These are phyloP conservation scores for Tylopilus subfusipes DNA, from an alignment of 768 basidiomycete species.

Conservation along the genomic window DNA sequence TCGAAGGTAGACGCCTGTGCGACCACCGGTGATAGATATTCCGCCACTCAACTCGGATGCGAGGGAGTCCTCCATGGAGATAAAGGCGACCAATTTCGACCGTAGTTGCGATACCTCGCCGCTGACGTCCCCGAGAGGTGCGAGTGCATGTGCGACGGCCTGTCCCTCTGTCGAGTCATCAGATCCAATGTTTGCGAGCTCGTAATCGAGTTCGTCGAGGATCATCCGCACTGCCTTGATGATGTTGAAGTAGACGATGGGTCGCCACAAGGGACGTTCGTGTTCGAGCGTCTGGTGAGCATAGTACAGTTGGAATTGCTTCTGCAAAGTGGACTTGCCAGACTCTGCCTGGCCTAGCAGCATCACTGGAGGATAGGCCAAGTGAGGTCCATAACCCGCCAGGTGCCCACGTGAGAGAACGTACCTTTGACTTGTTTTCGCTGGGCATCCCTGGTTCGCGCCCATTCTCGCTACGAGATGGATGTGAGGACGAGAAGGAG, in stretches of 20 bases:
- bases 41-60: constrained; percentile 68
- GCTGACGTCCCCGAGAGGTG: constrained; percentile 33
- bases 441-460: constrained; percentile 43
- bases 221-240: constrained; percentile 76
- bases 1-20: constrained; percentile 63
- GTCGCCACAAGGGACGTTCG: constrained; percentile 72
- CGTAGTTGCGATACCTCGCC: constrained; percentile 52
- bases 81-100: constrained; percentile 55
- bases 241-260: constrained; percentile 81
- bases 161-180: constrained; percentile 31
- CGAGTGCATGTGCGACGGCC: constrained; percentile 30
- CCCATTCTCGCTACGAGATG: constrained; percentile 44
- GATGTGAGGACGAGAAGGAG: constrained; percentile 3
- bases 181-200: constrained; percentile 37
- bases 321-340: constrained; percentile 81
- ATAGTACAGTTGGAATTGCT: constrained; percentile 82
- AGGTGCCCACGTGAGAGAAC: not conserved
- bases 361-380: constrained; percentile 45
- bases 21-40: constrained; percentile 55
- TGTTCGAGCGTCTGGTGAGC: constrained; percentile 65
- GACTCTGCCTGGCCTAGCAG: constrained; percentile 78
- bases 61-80: constrained; percentile 64
- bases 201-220: constrained; percentile 65
- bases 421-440: constrained; percentile 54
- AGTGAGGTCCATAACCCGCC: constrained; percentile 3